Conservation (phyloP, 2,329 filamentous ascomycete genomes). For the Fusarium sp. region DNA sequence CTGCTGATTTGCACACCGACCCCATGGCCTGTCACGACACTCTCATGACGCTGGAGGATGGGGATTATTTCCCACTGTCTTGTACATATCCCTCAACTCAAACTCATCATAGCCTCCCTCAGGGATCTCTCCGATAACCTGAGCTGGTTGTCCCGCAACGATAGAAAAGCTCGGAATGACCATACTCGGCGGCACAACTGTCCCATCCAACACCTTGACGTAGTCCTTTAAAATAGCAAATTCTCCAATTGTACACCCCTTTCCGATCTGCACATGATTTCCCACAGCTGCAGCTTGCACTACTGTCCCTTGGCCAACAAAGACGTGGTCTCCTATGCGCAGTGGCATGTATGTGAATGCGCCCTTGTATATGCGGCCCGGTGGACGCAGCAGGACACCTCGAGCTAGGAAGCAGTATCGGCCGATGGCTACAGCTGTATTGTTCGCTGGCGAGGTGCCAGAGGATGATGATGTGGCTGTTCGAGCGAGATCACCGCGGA, state of each 20-base stretch:
- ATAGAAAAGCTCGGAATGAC: constrained; percentile 92
- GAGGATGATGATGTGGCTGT: constrained; percentile 57
- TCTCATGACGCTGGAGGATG: constrained; percentile 44
- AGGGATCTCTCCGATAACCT: constrained; percentile 81
- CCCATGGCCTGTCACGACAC: not conserved
- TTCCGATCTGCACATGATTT: constrained; percentile 85
- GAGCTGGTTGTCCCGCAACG: constrained; percentile 83
- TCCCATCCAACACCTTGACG: constrained; percentile 83
- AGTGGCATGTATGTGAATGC: constrained; percentile 84
- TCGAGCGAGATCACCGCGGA: constrained; percentile 85
- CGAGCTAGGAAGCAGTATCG: constrained; percentile 89
- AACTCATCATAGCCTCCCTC: constrained; percentile 73
- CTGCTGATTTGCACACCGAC: not conserved
- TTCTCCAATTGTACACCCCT: constrained; percentile 78
- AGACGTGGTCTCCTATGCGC: constrained; percentile 93
- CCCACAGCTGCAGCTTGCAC: constrained; percentile 86
- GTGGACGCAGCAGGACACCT: constrained; percentile 81
- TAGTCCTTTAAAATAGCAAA: constrained; percentile 95
- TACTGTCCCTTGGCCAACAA: constrained; percentile 77
- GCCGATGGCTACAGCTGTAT: constrained; percentile 83
- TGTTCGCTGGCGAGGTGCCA: constrained; percentile 56
- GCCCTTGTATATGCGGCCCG: constrained; percentile 82
- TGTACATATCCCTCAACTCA: constrained; percentile 70
- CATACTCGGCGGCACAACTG: constrained; percentile 86
- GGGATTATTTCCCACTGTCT: constrained; percentile 67